phyloP scores from a whole-genome alignment of 768 basidiomycete species.

The Serendipita indica region DNA sequence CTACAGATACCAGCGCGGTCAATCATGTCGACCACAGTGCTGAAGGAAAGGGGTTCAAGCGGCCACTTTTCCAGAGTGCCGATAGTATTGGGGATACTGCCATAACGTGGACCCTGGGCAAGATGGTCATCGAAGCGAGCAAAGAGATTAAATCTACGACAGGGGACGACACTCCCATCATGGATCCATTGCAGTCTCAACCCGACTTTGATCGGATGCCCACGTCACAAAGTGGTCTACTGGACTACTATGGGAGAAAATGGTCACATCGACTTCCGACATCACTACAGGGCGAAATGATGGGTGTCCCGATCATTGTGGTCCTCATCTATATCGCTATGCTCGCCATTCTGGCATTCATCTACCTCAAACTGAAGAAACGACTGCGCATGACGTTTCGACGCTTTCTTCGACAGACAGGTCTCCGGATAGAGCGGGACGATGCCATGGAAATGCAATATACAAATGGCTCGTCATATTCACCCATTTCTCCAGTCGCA shows the following conservation, averaged over 20 bases:
- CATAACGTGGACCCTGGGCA: conserved; percentile 95
- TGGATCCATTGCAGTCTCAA: conserved; percentile 52
- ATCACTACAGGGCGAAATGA: conserved; percentile 35
- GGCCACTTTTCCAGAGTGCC: conserved; percentile 78
- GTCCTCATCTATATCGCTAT: conserved; percentile 12
- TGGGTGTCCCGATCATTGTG: conserved; percentile 14
- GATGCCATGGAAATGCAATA: conserved; percentile 2
- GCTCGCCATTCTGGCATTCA: conserved; percentile 9
- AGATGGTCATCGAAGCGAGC: conserved; percentile 97
- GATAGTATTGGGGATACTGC: conserved; percentile 87
- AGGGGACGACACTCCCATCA: conserved; percentile 39
- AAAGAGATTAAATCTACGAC: conserved; percentile 50
- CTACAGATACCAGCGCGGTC: conserved; percentile 38
- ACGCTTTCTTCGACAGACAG: neutral
- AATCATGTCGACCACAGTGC: conserved; percentile 65
- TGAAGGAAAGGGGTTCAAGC: conserved; percentile 63
- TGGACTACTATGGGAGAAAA: conserved; percentile 50
- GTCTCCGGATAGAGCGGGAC: neutral
- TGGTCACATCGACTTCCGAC: conserved; percentile 47
- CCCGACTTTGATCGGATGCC: conserved; percentile 36
- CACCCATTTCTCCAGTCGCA: neutral
- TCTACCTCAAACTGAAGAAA: conserved; percentile 8
- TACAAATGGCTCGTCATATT: neutral
- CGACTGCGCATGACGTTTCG: conserved; percentile 9
- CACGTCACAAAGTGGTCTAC: conserved; percentile 23